A percentile compares a stretch with the other conserved stretches of the same genome.
phyloP scores from a whole-genome alignment of 805 yeast genomes.

The Candida glaebosa region DNA sequence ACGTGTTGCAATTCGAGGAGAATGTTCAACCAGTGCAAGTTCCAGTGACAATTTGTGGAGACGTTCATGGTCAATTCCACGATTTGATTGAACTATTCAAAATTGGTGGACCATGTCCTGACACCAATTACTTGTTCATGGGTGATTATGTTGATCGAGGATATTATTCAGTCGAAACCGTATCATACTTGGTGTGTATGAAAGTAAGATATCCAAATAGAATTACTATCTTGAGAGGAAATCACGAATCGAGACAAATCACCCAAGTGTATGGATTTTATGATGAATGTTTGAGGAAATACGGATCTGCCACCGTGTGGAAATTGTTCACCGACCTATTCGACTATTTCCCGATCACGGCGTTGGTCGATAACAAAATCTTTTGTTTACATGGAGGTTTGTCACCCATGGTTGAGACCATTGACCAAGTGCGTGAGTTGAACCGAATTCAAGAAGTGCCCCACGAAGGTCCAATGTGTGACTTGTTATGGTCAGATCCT shows the following conservation, averaged over 20 bases:
- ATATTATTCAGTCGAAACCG: conserved; percentile 87
- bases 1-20: conserved; percentile 84
- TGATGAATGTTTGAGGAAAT: conserved; percentile 91
- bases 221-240: conserved; percentile 90
- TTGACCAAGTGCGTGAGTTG: conserved; percentile 87
- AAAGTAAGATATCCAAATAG: conserved; percentile 88
- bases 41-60: conserved; percentile 97
- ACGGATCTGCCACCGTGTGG: conserved; percentile 93
- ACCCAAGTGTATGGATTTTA: conserved; percentile 95
- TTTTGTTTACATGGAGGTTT: conserved; percentile 94
- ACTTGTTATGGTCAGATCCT: conserved; percentile 93
- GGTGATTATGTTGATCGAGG: conserved; percentile 88
- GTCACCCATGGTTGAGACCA: conserved; percentile 90
- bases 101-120: conserved; percentile 67
- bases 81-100: conserved; percentile 90
- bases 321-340: conserved; percentile 86
- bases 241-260: conserved; percentile 93
- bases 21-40: conserved; percentile 94
- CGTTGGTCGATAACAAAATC: conserved; percentile 83
- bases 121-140: conserved; percentile 46
- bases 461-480: conserved; percentile 98
- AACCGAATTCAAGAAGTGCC: conserved; percentile 95
- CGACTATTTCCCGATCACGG: conserved; percentile 92
- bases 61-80: conserved; percentile 94
- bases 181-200: conserved; percentile 82